Percentiles rank a stretch among this genome's conserved stretches.
Evolutionary conservation across 345 rosid genomes (phyloP).

Genomic region (Citrus glauca): DNA sequence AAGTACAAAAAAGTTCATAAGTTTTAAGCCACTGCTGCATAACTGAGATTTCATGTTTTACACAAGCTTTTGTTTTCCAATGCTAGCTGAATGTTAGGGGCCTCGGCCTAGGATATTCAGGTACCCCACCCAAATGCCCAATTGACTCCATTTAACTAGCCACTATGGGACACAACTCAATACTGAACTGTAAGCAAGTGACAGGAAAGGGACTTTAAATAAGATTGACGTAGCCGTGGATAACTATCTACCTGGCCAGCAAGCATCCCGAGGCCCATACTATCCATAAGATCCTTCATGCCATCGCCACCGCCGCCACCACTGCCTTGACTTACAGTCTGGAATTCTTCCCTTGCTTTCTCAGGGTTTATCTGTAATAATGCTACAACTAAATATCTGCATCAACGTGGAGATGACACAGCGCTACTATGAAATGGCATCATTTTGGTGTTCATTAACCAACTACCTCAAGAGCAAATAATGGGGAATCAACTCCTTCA

Average conservation of each 20-base stretch:
- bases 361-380: constrained; percentile 55
- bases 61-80: not conserved
- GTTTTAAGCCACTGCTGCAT: not conserved
- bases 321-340: constrained; percentile 28
- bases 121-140: too few species aligned
- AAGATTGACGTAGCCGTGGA: not conserved
- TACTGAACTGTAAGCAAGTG: not conserved
- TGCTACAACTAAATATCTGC: constrained; percentile 14
- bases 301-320: constrained; percentile 36
- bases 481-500: constrained; percentile 66
- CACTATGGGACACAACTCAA: too few species aligned
- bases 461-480: constrained; percentile 73
- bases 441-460: not conserved
- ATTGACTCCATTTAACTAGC: too few species aligned
- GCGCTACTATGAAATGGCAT: not conserved
- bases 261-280: constrained; percentile 79
- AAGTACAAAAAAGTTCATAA: not conserved
- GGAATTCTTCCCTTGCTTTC: constrained; percentile 60
- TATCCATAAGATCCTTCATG: constrained; percentile 58
- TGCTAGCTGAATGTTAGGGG: too few species aligned
- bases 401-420: constrained; percentile 12
- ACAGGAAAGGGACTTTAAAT: not conserved
- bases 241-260: constrained; percentile 57
- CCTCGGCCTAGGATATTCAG: too few species aligned
- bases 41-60: not conserved